Evolutionary conservation across 148 eudicot species (phyloP).

Genomic region (Vaccinium darrowii): DNA sequence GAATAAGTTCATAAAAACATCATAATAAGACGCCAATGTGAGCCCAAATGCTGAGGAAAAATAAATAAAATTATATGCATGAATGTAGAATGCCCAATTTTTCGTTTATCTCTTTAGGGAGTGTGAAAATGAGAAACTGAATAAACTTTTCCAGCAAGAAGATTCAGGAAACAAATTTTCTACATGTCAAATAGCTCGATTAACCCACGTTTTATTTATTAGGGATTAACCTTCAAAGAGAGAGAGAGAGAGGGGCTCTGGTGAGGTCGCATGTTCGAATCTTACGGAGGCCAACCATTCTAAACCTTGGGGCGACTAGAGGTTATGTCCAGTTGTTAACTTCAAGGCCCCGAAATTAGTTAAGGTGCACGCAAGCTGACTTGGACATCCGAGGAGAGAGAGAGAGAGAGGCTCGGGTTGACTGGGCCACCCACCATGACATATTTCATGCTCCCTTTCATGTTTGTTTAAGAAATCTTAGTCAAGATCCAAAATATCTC

Average conservation of each 20-base stretch:
- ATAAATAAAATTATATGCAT: too few species aligned
- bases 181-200: background rate
- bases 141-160: background rate
- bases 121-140: background rate
- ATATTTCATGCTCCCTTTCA: background rate
- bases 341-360: too few species aligned
- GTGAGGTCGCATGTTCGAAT: too few species aligned
- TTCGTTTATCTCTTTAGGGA: background rate
- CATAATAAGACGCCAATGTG: background rate
- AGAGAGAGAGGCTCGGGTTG: background rate
- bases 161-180: background rate
- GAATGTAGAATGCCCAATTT: too few species aligned
- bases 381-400: too few species aligned
- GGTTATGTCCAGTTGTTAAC: too few species aligned
- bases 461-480: constrained; percentile 6
- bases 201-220: background rate
- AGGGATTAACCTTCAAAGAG: too few species aligned
- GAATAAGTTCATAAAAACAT: background rate
- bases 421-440: constrained; percentile 7
- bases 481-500: background rate
- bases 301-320: too few species aligned
- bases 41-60: background rate
- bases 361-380: too few species aligned
- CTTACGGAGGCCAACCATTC: too few species aligned
- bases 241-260: too few species aligned